Conservation (phyloP, 257 asterid species). For the Solanum peruvianum region DNA sequence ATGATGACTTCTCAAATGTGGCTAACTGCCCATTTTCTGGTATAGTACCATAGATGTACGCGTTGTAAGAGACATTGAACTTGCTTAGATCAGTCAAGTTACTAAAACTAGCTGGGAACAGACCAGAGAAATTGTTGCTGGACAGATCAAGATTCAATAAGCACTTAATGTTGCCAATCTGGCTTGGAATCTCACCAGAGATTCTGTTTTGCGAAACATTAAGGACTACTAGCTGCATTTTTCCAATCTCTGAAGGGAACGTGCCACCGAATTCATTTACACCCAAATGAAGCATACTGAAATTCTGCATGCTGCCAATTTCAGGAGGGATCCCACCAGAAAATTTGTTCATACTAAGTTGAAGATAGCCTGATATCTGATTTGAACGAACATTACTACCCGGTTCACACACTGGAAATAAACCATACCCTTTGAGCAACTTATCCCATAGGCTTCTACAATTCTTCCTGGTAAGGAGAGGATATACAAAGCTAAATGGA, state of each 20-base stretch:
- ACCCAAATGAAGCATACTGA: slow-evolving; percentile 76
- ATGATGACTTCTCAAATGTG: slow-evolving; percentile 70
- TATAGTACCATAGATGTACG: slow-evolving; percentile 42
- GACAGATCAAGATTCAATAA: slow-evolving; percentile 64
- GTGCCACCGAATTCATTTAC: slow-evolving; percentile 37
- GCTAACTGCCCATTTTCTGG: slow-evolving; percentile 66
- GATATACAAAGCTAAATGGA: slow-evolving; percentile 67
- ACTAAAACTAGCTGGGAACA: slow-evolving; percentile 47
- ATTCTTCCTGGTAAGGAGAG: slow-evolving; percentile 54
- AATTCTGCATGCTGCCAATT: slow-evolving; percentile 54
- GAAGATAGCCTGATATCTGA: slow-evolving; percentile 65
- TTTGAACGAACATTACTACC: slow-evolving; percentile 41
- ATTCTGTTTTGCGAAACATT: slow-evolving; percentile 47
- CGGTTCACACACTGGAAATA: slow-evolving; percentile 60
- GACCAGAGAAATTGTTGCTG: slow-evolving; percentile 67
- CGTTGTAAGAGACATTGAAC: slow-evolving; percentile 84
- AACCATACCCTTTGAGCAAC: slow-evolving; percentile 68
- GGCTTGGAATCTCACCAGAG: slow-evolving; percentile 53
- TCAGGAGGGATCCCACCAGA: slow-evolving; percentile 59
- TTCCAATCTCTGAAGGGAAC: slow-evolving; percentile 38
- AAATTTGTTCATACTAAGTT: slow-evolving; percentile 52
- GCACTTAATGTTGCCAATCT: slow-evolving; percentile 65
- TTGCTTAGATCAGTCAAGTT: slow-evolving; percentile 48
- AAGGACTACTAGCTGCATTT: slow-evolving; percentile 47
- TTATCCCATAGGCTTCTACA: slow-evolving; percentile 61